Conservation (phyloP, 139 green algal genomes). For the Yamagishiella unicocca region DNA sequence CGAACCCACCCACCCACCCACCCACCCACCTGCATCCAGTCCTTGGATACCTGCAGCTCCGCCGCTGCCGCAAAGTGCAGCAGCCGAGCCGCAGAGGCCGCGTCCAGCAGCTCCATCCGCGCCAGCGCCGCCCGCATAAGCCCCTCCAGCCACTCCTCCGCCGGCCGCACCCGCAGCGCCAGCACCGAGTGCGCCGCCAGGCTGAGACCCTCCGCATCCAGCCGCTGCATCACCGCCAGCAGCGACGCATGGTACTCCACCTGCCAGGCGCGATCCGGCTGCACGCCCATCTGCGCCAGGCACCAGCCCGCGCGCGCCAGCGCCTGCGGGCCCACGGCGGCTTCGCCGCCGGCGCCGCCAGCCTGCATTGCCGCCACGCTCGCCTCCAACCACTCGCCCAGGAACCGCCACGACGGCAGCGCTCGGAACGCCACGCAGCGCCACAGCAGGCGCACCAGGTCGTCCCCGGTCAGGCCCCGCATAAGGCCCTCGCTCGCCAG, state of each 20-base stretch:
- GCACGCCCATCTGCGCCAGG: constrained; percentile 25
- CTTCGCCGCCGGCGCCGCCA: background rate
- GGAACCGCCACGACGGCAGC: constrained; percentile 30
- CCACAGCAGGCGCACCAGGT: constrained; percentile 23
- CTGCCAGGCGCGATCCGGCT: constrained; percentile 18
- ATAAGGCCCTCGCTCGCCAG: background rate
- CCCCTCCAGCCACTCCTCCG: constrained; percentile 5
- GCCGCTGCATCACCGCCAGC: background rate
- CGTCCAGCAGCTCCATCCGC: constrained; percentile 9
- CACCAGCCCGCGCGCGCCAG: constrained; percentile 36
- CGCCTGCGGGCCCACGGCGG: background rate
- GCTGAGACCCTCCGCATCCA: constrained; percentile 12
- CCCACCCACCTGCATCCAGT: constrained; percentile 40
- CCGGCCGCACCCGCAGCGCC: constrained; percentile 9
- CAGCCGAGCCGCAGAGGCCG: constrained; percentile 6
- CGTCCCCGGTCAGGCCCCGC: background rate
- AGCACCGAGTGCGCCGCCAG: background rate
- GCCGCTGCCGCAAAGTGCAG: constrained; percentile 30
- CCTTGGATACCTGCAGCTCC: background rate
- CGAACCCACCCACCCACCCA: background rate
- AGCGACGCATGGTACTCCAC: constrained; percentile 14
- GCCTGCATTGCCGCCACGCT: background rate
- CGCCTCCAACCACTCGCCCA: constrained; percentile 34
- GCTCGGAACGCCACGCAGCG: constrained; percentile 35
- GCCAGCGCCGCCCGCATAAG: background rate